Conservation (phyloP, 2,329 filamentous ascomycete species). For the Ambrosiella cleistominuta region DNA sequence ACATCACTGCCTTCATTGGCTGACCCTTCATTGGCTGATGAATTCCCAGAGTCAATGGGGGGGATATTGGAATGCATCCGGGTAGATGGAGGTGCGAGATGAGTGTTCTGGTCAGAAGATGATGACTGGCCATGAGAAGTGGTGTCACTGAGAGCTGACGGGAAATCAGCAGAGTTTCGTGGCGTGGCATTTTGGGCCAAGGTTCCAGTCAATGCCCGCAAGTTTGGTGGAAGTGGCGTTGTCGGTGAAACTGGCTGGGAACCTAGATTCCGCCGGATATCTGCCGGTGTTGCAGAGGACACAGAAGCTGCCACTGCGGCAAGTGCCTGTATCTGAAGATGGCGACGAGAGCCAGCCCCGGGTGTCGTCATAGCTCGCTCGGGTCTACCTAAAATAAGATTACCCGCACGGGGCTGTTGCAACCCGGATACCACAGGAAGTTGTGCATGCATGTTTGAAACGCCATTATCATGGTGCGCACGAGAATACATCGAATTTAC, state of each 20-base stretch:
- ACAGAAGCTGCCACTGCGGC: neutral
- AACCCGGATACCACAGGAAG: constrained; percentile 7
- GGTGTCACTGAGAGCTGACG: constrained; percentile 39
- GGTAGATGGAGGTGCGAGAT: constrained; percentile 29
- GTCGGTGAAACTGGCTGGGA: constrained; percentile 11
- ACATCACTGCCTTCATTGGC: constrained; percentile 63
- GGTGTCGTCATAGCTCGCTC: constrained; percentile 12
- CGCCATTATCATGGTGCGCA: constrained; percentile 9
- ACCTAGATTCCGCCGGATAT: neutral
- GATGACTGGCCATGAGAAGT: constrained; percentile 60
- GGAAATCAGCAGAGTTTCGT: neutral
- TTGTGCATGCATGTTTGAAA: constrained; percentile 8
- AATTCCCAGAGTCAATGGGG: constrained; percentile 60
- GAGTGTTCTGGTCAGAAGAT: constrained; percentile 26
- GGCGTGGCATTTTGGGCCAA: constrained; percentile 24
- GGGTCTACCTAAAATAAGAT: neutral
- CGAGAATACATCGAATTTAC: constrained; percentile 6
- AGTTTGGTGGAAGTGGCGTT: constrained; percentile 16
- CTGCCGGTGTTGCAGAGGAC: neutral
- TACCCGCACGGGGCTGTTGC: constrained; percentile 7
- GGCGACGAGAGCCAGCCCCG: neutral
- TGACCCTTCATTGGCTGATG: constrained; percentile 63
- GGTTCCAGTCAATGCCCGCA: constrained; percentile 13
- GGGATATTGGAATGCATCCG: constrained; percentile 29
- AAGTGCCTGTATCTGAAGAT: neutral